phyloP scores from a whole-genome alignment of 192 early-diverging fungal genomes.

The Geranomyces variabilis region DNA sequence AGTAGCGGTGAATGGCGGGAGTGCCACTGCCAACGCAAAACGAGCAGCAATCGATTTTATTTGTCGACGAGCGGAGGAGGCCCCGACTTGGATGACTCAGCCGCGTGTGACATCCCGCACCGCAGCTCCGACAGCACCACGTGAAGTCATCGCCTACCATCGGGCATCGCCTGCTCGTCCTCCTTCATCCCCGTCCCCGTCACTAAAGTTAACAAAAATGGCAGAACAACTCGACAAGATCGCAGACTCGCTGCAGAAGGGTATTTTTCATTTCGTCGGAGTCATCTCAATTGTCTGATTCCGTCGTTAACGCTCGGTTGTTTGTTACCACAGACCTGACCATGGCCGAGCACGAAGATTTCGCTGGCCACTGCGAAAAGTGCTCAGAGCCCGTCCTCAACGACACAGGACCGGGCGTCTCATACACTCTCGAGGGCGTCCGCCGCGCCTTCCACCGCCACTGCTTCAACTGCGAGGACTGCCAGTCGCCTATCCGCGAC shows the following conservation, averaged over 20 bases:
- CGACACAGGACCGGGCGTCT: conserved; percentile 32
- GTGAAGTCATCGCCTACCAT: too few relatives aligned
- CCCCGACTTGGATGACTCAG: too few relatives aligned
- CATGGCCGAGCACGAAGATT: conserved; percentile 24
- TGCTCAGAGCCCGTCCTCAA: conserved; percentile 28
- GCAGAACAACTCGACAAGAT: conserved; percentile 14
- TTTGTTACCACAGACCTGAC: conserved; percentile 1
- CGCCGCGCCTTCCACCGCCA: conserved; percentile 25
- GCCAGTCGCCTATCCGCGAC: conserved; percentile 20
- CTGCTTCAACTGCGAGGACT: conserved; percentile 29
- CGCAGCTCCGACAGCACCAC: too few relatives aligned
- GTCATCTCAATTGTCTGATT: too few relatives aligned
- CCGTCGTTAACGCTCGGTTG: too few relatives aligned
- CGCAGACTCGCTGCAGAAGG: conserved; percentile 7
- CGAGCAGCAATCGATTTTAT: too few relatives aligned
- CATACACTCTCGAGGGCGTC: conserved; percentile 33
- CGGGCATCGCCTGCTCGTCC: too few relatives aligned
- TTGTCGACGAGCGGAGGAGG: too few relatives aligned
- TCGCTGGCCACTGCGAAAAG: conserved; percentile 30
- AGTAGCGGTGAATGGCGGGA: too few relatives aligned
- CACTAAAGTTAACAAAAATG: conserved; percentile 1
- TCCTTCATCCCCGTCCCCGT: too few relatives aligned
- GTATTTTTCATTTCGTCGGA: not conserved
- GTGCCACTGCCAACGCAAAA: too few relatives aligned
- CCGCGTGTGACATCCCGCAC: too few relatives aligned